Conservation (phyloP, 352 stramenopile genomes). For the Thalassiosira livingstoniorum region DNA sequence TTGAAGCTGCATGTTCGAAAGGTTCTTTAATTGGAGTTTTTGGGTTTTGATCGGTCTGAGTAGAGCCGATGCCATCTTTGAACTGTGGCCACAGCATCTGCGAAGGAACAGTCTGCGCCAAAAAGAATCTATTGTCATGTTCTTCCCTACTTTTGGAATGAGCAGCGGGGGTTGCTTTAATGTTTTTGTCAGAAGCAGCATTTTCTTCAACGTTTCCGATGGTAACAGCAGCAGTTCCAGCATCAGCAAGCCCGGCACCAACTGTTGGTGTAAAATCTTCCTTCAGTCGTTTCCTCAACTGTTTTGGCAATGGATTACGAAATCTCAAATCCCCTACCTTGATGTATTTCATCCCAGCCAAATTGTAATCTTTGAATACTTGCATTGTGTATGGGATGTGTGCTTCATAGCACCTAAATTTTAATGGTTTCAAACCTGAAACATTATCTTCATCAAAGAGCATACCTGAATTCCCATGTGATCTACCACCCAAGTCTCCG, state of each 20-base stretch:
- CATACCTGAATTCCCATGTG: background rate
- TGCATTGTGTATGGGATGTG: slow-evolving; percentile 88
- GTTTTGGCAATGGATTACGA: slow-evolving; percentile 62
- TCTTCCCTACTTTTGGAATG: background rate
- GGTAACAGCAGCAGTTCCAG: too few relatives aligned
- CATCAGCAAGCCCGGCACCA: too few relatives aligned
- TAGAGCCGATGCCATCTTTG: slow-evolving; percentile 9
- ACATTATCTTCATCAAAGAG: slow-evolving; percentile 35
- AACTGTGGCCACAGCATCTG: slow-evolving; percentile 50
- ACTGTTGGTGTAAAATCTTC: slow-evolving; percentile 38
- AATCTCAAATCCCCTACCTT: slow-evolving; percentile 75
- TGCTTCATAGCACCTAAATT: slow-evolving; percentile 86
- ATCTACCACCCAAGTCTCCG: background rate
- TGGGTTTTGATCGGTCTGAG: background rate
- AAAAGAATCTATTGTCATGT: slow-evolving; percentile 50
- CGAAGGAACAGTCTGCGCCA: slow-evolving; percentile 30
- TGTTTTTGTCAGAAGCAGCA: too few relatives aligned
- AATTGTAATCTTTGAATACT: slow-evolving; percentile 86
- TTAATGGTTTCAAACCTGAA: slow-evolving; percentile 61
- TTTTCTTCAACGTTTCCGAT: too few relatives aligned
- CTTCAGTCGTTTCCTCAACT: slow-evolving; percentile 39
- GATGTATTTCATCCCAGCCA: slow-evolving; percentile 84
- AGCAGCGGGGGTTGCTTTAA: background rate
- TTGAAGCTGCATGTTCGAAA: background rate
- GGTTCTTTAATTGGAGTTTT: background rate